Conservation (phyloP, 2,329 filamentous ascomycete genomes). For the Cryphonectria naterciae region DNA sequence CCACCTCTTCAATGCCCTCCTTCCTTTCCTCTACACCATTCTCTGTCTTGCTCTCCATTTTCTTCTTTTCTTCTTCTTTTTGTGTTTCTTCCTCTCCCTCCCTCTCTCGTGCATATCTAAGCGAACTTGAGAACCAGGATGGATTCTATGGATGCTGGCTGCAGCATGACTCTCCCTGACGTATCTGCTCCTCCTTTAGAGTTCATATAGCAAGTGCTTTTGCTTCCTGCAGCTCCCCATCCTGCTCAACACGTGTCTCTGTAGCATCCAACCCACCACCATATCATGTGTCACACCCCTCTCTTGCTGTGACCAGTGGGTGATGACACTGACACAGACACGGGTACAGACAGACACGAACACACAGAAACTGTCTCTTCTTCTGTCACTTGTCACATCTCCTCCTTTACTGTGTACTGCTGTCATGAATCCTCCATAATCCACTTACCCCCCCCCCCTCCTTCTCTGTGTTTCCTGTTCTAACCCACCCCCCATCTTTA, state of each 20-base stretch:
- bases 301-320: background rate
- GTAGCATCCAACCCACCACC: background rate
- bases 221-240: background rate
- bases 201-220: background rate
- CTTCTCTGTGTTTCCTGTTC: too few species aligned
- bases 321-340: background rate
- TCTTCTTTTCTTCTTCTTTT: background rate
- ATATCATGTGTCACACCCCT: background rate
- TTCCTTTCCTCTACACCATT: background rate
- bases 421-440: background rate
- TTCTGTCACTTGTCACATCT: background rate
- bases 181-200: background rate
- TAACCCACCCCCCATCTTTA: background rate
- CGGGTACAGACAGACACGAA: background rate
- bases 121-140: background rate
- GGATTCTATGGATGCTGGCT: background rate
- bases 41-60: background rate
- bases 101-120: too few species aligned
- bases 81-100: background rate
- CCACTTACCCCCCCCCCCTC: background rate
- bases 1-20: background rate
- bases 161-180: background rate
- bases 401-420: background rate
- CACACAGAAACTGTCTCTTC: background rate
- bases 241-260: constrained; percentile 1